Evolutionary conservation across 331 rosid genomes (phyloP).

Genomic region (Pyracantha coccinea): DNA sequence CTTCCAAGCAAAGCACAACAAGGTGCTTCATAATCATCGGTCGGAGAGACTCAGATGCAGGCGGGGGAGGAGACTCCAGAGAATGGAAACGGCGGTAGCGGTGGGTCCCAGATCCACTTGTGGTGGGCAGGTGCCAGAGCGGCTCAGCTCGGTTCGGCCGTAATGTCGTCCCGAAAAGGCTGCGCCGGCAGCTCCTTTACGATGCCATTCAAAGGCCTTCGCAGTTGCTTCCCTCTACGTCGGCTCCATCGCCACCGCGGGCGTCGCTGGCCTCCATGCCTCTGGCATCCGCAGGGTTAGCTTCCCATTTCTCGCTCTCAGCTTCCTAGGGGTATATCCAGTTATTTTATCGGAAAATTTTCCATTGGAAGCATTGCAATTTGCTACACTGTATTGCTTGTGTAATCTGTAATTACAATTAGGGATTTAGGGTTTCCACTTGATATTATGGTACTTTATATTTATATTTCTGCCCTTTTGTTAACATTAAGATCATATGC

Average conservation of each 20-base stretch:
- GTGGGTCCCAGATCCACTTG: constrained; percentile 20
- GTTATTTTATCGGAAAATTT: not conserved
- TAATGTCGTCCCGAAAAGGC: constrained; percentile 41
- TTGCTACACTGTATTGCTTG: not conserved
- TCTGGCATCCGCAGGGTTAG: constrained; percentile 56
- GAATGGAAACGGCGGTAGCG: constrained; percentile 7
- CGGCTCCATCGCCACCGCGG: constrained; percentile 59
- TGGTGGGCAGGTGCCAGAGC: constrained; percentile 67
- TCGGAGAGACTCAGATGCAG: constrained; percentile 19
- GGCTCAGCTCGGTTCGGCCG: constrained; percentile 58
- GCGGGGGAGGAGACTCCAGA: constrained; percentile 14
- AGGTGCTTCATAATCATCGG: not conserved
- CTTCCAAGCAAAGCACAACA: not conserved
- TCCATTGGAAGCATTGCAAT: not conserved
- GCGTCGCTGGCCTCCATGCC: constrained; percentile 39
- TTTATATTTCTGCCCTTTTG: too few species aligned
- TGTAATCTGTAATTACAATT: not conserved
- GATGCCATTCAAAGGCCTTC: constrained; percentile 84
- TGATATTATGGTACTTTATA: too few species aligned
- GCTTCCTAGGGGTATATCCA: not conserved
- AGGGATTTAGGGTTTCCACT: too few species aligned
- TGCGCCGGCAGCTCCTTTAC: constrained; percentile 34
- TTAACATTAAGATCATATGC: not conserved
- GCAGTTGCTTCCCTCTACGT: constrained; percentile 82
- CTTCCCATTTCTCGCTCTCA: not conserved